phyloP scores from a whole-genome alignment of 1,284 basidiomycete genomes.

The Rhodofomes roseus region DNA sequence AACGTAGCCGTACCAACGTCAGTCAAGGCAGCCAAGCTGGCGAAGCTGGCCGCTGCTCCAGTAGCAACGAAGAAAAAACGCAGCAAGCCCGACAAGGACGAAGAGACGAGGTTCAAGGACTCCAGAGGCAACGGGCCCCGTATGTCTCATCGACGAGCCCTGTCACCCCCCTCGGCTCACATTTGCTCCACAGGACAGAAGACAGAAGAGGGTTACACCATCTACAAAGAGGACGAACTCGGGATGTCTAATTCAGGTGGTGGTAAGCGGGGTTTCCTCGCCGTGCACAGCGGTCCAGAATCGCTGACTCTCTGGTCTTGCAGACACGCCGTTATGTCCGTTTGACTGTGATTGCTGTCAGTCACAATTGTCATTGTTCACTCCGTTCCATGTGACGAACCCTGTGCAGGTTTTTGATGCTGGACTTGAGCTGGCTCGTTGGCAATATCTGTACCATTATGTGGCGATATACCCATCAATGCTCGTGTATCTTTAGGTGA shows the following conservation, averaged over 20 bases:
- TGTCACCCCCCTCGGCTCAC: conserved; percentile 4
- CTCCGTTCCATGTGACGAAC: background rate
- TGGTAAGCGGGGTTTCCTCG: conserved; percentile 45
- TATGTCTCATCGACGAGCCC: conserved; percentile 43
- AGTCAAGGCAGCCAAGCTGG: conserved; percentile 17
- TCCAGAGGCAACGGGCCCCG: conserved; percentile 72
- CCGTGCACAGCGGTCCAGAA: conserved; percentile 9
- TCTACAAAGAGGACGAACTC: conserved; percentile 87
- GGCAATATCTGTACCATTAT: background rate
- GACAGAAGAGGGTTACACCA: conserved; percentile 81
- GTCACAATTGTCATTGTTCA: conserved; percentile 5
- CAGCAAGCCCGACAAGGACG: conserved; percentile 26
- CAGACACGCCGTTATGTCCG: conserved; percentile 31
- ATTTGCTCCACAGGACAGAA: conserved; percentile 53
- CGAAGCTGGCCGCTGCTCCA: conserved; percentile 12
- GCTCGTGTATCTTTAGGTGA: background rate
- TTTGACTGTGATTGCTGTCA: conserved; percentile 34
- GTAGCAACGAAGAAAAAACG: conserved; percentile 23
- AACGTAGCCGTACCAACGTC: conserved; percentile 19
- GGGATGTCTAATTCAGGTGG: conserved; percentile 72
- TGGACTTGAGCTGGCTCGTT: background rate
- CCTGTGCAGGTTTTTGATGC: conserved; percentile 43
- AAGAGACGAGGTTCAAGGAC: conserved; percentile 65
- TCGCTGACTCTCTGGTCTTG: conserved; percentile 24
- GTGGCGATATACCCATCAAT: background rate